These are phyloP conservation scores for Colletotrichum lini DNA, from an alignment of 2,329 filamentous ascomycete genomes.

Conservation along the genomic window DNA sequence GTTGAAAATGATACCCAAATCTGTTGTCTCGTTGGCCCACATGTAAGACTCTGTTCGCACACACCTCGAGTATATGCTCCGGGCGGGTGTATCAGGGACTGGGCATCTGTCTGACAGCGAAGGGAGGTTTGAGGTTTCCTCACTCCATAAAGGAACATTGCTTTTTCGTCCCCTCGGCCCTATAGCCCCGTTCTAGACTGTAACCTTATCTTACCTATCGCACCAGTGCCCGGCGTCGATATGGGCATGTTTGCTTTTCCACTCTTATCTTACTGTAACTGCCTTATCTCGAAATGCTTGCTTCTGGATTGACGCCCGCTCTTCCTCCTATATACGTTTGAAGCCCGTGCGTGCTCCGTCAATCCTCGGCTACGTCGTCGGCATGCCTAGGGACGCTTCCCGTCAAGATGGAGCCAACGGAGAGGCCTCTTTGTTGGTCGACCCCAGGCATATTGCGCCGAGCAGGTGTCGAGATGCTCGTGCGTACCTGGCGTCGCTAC, in stretches of 20 bases:
- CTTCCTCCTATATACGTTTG: too few species aligned
- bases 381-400: neutral
- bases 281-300: neutral
- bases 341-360: neutral
- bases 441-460: neutral
- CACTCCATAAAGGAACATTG: neutral
- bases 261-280: too few species aligned
- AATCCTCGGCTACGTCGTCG: neutral
- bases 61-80: neutral
- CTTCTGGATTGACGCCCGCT: too few species aligned
- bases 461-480: neutral
- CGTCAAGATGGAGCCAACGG: neutral
- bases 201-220: constrained; percentile 1
- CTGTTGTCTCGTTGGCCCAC: constrained; percentile 44
- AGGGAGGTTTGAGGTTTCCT: neutral
- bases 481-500: neutral
- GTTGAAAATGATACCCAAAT: constrained; percentile 57
- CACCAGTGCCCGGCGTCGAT: neutral
- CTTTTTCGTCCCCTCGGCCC: neutral
- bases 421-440: neutral
- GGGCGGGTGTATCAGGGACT: neutral
- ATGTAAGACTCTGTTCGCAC: neutral
- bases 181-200: too few species aligned
- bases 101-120: neutral
- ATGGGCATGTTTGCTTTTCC: neutral